phyloP scores from a whole-genome alignment of 768 basidiomycete genomes.

The Harrya chromipes region DNA sequence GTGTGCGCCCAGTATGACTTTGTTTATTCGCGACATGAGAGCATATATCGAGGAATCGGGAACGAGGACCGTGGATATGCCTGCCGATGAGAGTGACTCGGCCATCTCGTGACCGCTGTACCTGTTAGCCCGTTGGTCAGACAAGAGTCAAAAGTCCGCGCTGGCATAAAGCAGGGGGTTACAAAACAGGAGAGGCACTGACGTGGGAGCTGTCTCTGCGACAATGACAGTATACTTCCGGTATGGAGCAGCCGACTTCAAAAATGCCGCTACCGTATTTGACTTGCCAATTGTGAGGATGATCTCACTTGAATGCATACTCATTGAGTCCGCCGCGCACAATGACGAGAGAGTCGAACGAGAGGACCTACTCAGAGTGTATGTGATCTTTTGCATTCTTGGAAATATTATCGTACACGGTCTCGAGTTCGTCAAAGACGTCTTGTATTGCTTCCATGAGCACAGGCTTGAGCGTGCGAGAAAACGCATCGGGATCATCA shows the following conservation, averaged over 20 bases:
- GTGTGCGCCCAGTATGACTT: conserved; percentile 92
- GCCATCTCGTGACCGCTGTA: conserved; percentile 88
- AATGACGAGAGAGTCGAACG: neutral
- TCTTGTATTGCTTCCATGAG: conserved; percentile 97
- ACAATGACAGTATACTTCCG: conserved; percentile 96
- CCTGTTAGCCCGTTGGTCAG: conserved; percentile 48
- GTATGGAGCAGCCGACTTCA: conserved; percentile 86
- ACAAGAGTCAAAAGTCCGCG: conserved; percentile 2
- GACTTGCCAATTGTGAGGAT: conserved; percentile 94
- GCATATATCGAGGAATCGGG: conserved; percentile 96
- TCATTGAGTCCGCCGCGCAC: neutral
- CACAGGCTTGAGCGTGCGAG: conserved; percentile 80
- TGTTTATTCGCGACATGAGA: conserved; percentile 95
- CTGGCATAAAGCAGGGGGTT: neutral
- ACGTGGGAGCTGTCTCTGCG: conserved; percentile 94
- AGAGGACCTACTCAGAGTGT: conserved; percentile 83
- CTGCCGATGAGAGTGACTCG: conserved; percentile 68
- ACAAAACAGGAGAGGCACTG: conserved; percentile 28
- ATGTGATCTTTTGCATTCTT: conserved; percentile 95
- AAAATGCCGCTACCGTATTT: conserved; percentile 88
- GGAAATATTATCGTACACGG: conserved; percentile 91
- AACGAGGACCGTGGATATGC: conserved; percentile 92
- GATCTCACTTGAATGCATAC: conserved; percentile 64
- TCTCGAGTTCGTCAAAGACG: conserved; percentile 93
- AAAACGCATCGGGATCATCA: conserved; percentile 77